Base-by-base conservation (phyloP, 495 filamentous ascomycete genomes). In the Aspergillus carlsbadensis region DNA sequence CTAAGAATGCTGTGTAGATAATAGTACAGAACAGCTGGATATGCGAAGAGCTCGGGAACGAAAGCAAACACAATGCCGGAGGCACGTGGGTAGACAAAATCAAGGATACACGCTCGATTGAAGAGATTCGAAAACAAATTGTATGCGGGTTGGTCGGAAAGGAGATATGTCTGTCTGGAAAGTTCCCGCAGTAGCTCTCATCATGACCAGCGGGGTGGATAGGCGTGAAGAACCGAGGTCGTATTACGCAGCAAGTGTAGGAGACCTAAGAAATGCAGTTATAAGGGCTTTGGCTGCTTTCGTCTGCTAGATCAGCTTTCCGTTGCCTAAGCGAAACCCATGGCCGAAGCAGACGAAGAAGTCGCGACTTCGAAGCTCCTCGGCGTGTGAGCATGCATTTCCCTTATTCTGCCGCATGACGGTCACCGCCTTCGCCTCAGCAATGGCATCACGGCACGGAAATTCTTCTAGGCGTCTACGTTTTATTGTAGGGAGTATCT, bases 131-230 rank as follows among this genome's bases (percentile, higher is more conserved):
- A 47, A 34, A 41, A 18, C 18, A 10, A 50, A 53, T 35, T 34
- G 22, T 57, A 57, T 57, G 59, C 39, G 33, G 52, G 57, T 60
- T 48, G 51, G 31, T 24, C 61, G 31, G 62, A 57, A 36, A 58
- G 62, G 49, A 52, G 58, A 56, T 60, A 60, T 60, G 43, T 65
- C 52, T 65, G 56, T 65, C 56, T 64, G 60, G 51, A 52, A 65
- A 46, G 52, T 63, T 65, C 54, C 62, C 54, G 62, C 56, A 63
- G 60, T 62, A 60, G 60, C 58, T 70, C 60, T 63, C 67, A 70
- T 70, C 64, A 61, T 70, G 67, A 59, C 67, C 67, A 51, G 54
- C 26, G 58, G 52, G 52, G 48, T 33, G 49, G 15, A 47, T 58
- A 51, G 50, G 46, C 45, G 48, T 49, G 52, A 46, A 45, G 48